A percentile compares a stretch with the other conserved stretches of the same genome.
Evolutionary conservation across 345 rosid species (phyloP).

Genomic region (Populus ilicifolia): DNA sequence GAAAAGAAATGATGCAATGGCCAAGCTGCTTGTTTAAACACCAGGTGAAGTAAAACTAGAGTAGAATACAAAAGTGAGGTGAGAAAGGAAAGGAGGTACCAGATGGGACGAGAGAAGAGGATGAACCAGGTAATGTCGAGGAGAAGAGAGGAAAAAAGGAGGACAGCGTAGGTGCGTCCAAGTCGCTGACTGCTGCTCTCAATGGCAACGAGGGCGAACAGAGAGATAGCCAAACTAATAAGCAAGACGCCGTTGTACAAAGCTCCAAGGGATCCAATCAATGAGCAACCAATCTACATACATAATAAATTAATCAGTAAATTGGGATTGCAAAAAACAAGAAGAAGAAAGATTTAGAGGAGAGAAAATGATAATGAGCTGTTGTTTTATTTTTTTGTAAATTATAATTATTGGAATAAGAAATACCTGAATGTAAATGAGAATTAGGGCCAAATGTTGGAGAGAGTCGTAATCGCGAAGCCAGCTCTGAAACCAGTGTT

Average conservation of each 20-base stretch:
- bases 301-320: background rate
- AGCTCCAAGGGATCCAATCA: constrained; percentile 86
- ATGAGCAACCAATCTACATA: constrained; percentile 66
- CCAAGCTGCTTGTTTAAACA: too few species aligned
- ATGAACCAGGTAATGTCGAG: constrained; percentile 32
- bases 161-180: constrained; percentile 74
- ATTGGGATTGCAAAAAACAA: background rate
- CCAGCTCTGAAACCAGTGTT: constrained; percentile 49
- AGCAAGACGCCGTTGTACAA: constrained; percentile 77
- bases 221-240: constrained; percentile 62
- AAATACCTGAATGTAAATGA: constrained; percentile 72
- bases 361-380: too few species aligned
- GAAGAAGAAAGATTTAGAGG: too few species aligned
- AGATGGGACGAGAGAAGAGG: constrained; percentile 33
- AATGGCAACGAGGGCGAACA: constrained; percentile 83
- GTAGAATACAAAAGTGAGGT: background rate
- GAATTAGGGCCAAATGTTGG: constrained; percentile 59
- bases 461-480: constrained; percentile 72
- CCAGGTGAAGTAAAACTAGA: background rate
- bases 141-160: constrained; percentile 47
- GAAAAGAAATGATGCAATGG: too few species aligned
- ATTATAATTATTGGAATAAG: background rate
- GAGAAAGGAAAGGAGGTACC: constrained; percentile 29
- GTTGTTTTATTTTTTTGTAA: too few species aligned
- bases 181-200: constrained; percentile 82